Evolutionary conservation across 2,329 filamentous ascomycete genomes (phyloP), one percentile per base, ranked within the genome.

Genomic region (Sporothrix sp.): DNA sequence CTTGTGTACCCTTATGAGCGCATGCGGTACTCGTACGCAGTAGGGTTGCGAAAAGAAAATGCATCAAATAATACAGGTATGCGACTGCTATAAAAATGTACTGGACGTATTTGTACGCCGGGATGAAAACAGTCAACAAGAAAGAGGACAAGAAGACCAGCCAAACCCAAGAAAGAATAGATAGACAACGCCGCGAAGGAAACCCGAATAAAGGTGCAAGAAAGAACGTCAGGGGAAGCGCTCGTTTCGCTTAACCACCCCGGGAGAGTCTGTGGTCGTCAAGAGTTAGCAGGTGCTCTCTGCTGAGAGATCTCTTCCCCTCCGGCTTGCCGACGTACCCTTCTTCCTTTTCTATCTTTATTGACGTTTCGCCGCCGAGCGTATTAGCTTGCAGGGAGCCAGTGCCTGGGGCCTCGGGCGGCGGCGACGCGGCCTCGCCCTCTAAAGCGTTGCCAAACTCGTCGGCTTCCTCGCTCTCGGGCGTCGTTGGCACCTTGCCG

Each of bases 401-500:
- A n/a, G n/a, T n/a, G n/a, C n/a, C n/a, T n/a, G n/a, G n/a, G n/a
- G n/a, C n/a, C 32, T n/a, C 14, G 14, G 14, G 44, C 16, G 44
- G 32, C 13, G 44, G 21, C n/a, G 32, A 33, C 16, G 32, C 44
- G 2, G 32, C 33, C 32, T 48, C 56, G 51, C 53, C 52, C 23
- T 44, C 42, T 6, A 44, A 30, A 23, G 45, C 14, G 38, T 51
- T 25, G 55, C 52, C 50, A 16, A 38, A 36, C 25, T 38, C 43
- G 48, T 49, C 52, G n/a, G 39, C 48, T 37, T 48, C 43, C 28
- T 58, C 63, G 43, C 58, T 59, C 39, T 62, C 61, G 20, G 57
- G 61, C 30, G 58, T 60, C 49, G 60, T 60, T 23, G 43, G 56
- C 18, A 40, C 54, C 51, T 58, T 63, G 46, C 54, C 56, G 2